Evolutionary conservation across 2,329 filamentous ascomycete species (phyloP).

Genomic region (Monascus ruber): DNA sequence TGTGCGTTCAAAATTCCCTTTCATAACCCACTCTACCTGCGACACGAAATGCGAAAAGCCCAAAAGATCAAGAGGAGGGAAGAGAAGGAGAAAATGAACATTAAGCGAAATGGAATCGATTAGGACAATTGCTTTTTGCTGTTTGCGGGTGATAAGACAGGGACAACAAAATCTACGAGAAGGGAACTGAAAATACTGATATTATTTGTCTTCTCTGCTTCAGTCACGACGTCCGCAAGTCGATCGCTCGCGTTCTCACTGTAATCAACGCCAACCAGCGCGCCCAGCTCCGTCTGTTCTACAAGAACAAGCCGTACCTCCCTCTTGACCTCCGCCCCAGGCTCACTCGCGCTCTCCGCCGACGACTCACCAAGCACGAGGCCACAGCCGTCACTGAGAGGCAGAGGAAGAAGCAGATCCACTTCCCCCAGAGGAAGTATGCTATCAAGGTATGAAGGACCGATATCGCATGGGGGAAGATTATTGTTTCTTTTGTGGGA

Average conservation of each 20-base stretch:
- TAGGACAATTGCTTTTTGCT: neutral
- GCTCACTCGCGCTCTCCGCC: conserved; percentile 95
- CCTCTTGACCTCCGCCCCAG: conserved; percentile 97
- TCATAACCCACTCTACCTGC: neutral
- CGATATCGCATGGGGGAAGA: too few relatives aligned
- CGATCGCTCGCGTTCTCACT: conserved; percentile 95
- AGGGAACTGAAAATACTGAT: conserved; percentile 7
- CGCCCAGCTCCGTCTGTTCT: conserved; percentile 94
- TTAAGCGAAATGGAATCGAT: conserved; percentile 1
- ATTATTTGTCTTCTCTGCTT: conserved; percentile 12
- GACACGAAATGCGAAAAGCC: neutral
- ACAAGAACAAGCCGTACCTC: conserved; percentile 99
- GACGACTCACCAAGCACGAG: conserved; percentile 88
- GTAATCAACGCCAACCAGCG: conserved; percentile 99
- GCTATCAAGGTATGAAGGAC: conserved; percentile 78
- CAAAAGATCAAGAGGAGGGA: conserved; percentile 2
- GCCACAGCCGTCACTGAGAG: conserved; percentile 74
- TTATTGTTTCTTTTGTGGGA: too few relatives aligned
- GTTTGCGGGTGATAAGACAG: too few relatives aligned
- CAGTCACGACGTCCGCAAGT: conserved; percentile 98
- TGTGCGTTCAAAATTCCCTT: conserved; percentile 51
- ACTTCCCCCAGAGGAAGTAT: conserved; percentile 98
- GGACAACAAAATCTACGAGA: conserved; percentile 1
- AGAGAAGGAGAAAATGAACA: conserved; percentile 1
- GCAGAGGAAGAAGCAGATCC: conserved; percentile 87